phyloP scores from a whole-genome alignment of 2,329 filamentous ascomycete genomes.

The Sporothrix brunneoviolacea region DNA sequence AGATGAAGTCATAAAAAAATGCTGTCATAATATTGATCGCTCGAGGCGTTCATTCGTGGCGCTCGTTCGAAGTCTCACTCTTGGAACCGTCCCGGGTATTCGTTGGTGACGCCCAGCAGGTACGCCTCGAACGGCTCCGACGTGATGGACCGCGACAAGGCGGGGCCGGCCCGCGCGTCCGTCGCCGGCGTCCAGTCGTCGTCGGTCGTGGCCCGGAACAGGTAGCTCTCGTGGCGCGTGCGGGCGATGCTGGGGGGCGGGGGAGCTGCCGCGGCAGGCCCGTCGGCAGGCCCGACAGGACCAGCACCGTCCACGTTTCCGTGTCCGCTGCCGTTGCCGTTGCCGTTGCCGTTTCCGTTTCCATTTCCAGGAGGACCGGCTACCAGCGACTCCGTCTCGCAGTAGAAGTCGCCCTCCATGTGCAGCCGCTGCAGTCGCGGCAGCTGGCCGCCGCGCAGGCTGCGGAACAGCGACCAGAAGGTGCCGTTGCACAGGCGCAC shows the following conservation, averaged over 20 bases:
- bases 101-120: slow-evolving; percentile 28
- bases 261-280: background rate
- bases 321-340: too few relatives aligned
- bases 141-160: slow-evolving; percentile 28
- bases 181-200: slow-evolving; percentile 31
- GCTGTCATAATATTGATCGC: too few relatives aligned
- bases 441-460: slow-evolving; percentile 30
- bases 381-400: slow-evolving; percentile 22
- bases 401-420: slow-evolving; percentile 40
- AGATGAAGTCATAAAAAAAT: background rate
- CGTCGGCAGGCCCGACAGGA: background rate
- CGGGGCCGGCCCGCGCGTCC: slow-evolving; percentile 11
- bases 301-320: background rate
- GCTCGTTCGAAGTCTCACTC: too few relatives aligned
- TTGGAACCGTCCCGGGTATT: slow-evolving; percentile 27
- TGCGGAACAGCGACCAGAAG: slow-evolving; percentile 36
- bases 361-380: too few relatives aligned
- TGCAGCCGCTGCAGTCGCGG: slow-evolving; percentile 35
- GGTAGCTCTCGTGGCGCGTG: slow-evolving; percentile 31
- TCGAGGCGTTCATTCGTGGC: too few relatives aligned
- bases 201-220: slow-evolving; percentile 36
- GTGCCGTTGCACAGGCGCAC: slow-evolving; percentile 39
- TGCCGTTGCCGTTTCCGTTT: too few relatives aligned
- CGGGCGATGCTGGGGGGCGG: background rate
- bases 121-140: slow-evolving; percentile 35